These are phyloP conservation scores for Scedosporium apiospermum DNA, from an alignment of 2,329 filamentous ascomycete genomes.

Conservation along the genomic window DNA sequence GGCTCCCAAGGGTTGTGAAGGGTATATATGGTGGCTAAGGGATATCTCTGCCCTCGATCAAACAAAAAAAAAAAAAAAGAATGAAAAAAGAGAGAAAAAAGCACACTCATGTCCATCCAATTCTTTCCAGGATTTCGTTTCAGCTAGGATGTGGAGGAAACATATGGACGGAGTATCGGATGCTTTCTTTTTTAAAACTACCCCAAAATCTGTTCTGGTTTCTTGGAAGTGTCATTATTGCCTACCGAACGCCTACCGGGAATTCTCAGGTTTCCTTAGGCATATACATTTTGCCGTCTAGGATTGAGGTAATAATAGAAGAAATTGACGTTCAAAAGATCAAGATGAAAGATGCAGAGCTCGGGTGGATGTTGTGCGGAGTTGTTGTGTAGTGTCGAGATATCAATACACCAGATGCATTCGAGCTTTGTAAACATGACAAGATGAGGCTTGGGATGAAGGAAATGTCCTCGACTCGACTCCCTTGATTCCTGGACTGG, in stretches of 20 bases:
- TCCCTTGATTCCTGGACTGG: not conserved
- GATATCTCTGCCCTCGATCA: not conserved
- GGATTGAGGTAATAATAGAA: constrained; percentile 1
- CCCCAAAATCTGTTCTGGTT: not conserved
- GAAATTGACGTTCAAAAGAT: not conserved
- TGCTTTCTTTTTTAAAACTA: not conserved
- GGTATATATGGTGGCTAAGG: constrained; percentile 1
- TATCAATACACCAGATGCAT: too few relatives aligned
- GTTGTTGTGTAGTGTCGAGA: too few relatives aligned
- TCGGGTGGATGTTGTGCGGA: too few relatives aligned
- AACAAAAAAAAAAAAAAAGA: not conserved
- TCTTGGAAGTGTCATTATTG: not conserved
- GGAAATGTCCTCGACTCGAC: too few relatives aligned
- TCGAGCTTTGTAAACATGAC: too few relatives aligned
- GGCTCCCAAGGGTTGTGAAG: constrained; percentile 1
- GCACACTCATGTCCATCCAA: not conserved
- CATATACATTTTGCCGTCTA: not conserved
- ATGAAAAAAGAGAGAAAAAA: not conserved
- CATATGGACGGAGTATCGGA: not conserved
- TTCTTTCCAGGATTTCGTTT: not conserved
- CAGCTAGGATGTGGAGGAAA: too few relatives aligned
- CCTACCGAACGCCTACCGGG: not conserved
- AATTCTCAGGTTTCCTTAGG: not conserved
- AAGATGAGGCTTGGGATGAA: too few relatives aligned
- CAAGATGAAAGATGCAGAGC: too few relatives aligned